phyloP scores from a whole-genome alignment of 345 rosid species.

The Tarenaya hassleriana region DNA sequence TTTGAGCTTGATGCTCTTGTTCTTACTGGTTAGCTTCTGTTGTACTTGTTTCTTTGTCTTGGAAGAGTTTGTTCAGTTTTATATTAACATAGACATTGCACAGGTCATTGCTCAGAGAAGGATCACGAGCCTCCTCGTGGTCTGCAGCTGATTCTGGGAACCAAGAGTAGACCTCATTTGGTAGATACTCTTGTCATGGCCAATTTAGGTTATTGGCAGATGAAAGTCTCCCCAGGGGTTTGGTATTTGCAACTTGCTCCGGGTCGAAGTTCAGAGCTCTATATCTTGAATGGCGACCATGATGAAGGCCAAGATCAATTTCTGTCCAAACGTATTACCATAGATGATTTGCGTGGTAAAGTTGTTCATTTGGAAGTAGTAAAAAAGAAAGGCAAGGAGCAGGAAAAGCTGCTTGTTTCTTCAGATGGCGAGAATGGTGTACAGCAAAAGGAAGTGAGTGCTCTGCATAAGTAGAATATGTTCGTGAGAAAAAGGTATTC shows the following conservation, averaged over 20 bases:
- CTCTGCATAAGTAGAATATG: conserved; percentile 11
- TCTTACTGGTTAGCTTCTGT: conserved; percentile 67
- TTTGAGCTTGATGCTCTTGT: conserved; percentile 97
- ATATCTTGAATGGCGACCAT: conserved; percentile 50
- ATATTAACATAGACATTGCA: conserved; percentile 19
- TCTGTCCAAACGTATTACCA: conserved; percentile 63
- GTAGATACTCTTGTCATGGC: conserved; percentile 99
- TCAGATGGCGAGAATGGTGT: conserved; percentile 47
- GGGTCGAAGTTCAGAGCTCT: conserved; percentile 90
- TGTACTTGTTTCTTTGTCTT: conserved; percentile 8
- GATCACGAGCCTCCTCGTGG: conserved; percentile 97
- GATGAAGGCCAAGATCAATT: conserved; percentile 40
- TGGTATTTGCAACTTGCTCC: conserved; percentile 99
- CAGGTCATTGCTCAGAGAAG: conserved; percentile 97
- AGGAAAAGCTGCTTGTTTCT: conserved; percentile 71
- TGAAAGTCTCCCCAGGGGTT: conserved; percentile 99
- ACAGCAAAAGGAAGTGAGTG: conserved; percentile 45
- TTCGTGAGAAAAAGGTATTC: conserved; percentile 6
- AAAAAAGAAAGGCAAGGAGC: conserved; percentile 88
- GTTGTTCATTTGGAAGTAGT: conserved; percentile 88
- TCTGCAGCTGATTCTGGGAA: conserved; percentile 97
- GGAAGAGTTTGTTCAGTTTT: conserved; percentile 5
- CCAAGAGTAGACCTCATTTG: conserved; percentile 78
- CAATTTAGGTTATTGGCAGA: conserved; percentile 99
- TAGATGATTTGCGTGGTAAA: conserved; percentile 88